phyloP scores from a whole-genome alignment of 495 filamentous ascomycete species.

The Evansstolkia leycettana region DNA sequence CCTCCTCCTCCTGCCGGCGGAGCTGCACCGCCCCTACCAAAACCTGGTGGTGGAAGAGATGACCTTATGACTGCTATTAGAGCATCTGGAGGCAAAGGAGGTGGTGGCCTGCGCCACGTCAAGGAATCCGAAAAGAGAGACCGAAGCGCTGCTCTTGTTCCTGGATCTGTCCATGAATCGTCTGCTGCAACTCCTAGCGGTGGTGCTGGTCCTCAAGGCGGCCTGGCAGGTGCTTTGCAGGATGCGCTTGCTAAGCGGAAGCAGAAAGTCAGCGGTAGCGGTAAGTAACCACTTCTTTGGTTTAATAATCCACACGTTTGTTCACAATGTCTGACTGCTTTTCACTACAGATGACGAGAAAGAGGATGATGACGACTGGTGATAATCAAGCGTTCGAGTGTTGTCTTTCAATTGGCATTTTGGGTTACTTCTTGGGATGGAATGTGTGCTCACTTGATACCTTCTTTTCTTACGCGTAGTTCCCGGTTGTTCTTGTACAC shows the following conservation, averaged over 20 bases:
- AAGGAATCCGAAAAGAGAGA: constrained; percentile 64
- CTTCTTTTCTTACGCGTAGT: background rate
- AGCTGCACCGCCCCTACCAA: constrained; percentile 44
- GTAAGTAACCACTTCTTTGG: constrained; percentile 43
- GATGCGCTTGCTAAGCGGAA: constrained; percentile 68
- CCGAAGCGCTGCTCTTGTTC: constrained; percentile 60
- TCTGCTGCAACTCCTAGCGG: constrained; percentile 35
- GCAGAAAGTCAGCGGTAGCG: constrained; percentile 78
- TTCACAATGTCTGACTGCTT: constrained; percentile 13
- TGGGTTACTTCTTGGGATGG: background rate
- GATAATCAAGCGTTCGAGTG: constrained; percentile 5
- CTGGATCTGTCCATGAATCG: constrained; percentile 40
- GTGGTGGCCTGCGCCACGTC: constrained; percentile 68
- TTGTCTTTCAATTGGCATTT: constrained; percentile 4
- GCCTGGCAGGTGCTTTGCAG: constrained; percentile 72
- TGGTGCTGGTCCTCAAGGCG: constrained; percentile 45
- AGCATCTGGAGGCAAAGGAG: constrained; percentile 56
- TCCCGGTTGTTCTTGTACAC: background rate
- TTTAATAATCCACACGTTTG: background rate
- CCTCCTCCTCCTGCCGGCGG: constrained; percentile 57
- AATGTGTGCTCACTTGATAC: background rate
- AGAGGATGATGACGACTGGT: constrained; percentile 69
- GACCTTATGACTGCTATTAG: constrained; percentile 76
- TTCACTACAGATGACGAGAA: constrained; percentile 64
- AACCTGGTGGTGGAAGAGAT: constrained; percentile 37